phyloP scores from a whole-genome alignment of 345 rosid species.

The Ailanthus altissimus region DNA sequence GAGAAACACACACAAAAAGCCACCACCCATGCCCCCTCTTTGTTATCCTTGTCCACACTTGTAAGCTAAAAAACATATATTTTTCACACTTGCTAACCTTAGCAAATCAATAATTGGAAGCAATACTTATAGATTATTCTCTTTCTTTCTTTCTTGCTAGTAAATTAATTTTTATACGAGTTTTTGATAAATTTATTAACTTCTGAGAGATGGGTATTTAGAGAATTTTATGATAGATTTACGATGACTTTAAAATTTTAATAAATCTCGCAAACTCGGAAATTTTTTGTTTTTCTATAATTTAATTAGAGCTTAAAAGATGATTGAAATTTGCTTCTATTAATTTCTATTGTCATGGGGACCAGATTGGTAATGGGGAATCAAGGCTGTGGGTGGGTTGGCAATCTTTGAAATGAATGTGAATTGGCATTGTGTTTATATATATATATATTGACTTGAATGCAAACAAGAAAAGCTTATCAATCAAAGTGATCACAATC shows the following conservation, averaged over 20 bases:
- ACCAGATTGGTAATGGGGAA: conserved; percentile 26
- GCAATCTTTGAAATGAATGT: conserved; percentile 9
- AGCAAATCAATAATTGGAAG: background rate
- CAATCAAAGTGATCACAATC: background rate
- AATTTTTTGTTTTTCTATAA: background rate
- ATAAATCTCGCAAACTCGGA: no score
- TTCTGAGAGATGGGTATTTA: no score
- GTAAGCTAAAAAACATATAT: background rate
- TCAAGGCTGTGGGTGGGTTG: conserved; percentile 20
- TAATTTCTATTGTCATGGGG: conserved; percentile 36
- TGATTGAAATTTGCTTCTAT: background rate
- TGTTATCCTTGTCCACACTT: conserved; percentile 19
- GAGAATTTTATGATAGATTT: no score
- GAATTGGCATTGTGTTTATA: conserved; percentile 3
- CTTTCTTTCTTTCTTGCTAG: no score
- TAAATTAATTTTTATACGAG: no score
- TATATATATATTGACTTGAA: background rate
- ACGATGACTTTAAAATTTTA: no score
- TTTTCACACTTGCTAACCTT: background rate
- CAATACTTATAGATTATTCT: no score
- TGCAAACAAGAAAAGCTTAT: conserved; percentile 13
- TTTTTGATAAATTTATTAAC: no score
- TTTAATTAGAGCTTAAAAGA: background rate
- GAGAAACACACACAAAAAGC: background rate
- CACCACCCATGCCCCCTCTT: conserved; percentile 16